Evolutionary conservation across 2,329 filamentous ascomycete species (phyloP), one percentile per base, ranked within the genome.

Genomic region (Epicoccum sorghinum): DNA sequence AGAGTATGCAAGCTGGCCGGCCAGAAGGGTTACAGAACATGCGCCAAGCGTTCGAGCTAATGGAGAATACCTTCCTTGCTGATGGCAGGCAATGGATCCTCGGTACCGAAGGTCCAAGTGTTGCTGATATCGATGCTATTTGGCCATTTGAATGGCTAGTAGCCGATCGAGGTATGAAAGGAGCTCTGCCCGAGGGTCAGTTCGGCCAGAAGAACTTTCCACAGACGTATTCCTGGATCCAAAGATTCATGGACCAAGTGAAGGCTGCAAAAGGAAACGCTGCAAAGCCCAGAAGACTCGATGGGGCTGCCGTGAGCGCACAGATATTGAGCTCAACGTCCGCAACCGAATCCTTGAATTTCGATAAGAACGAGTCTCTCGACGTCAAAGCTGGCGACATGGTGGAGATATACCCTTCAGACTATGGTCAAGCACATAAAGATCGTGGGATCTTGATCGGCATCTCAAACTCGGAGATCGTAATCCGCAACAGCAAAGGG

Each of bases 101-200:
- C 10, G 78, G 76, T 9, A 82, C 79, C 1, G 65, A 79, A 3
- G 70, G 71, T 14, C 84, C 86, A 1, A 80, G 78, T 1, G 70
- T 90, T 58, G 86, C 83, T 4, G 89, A 92, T 69, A 85, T 91
- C 55, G 86, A 91, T 74, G 85, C 79, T 74, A 75, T 88, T 10
- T 90, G 86, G 86, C 80, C 83, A 0, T 81, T 91, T 60, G 82
- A 87, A 70, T 91, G 89, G 89, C 72, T 90, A 1, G 69, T 74
- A 3, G 75, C 73, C 27, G 68, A 72, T 35, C 56, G 51, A 2
- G 46, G 46, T 3, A 9, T 75, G 89, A 41, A 80, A 81, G 10
- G 62, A 7, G 82, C 82, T 12, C 77, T 90, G 33, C 82, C 83
- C 1, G 60, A 75, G 36, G 78, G 82, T n/a, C 66, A 78, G 3